Evolutionary conservation across 2,329 filamentous ascomycete genomes (phyloP), one percentile per base, ranked within the genome.

Genomic region (Ophiosphaerella herpotricha): DNA sequence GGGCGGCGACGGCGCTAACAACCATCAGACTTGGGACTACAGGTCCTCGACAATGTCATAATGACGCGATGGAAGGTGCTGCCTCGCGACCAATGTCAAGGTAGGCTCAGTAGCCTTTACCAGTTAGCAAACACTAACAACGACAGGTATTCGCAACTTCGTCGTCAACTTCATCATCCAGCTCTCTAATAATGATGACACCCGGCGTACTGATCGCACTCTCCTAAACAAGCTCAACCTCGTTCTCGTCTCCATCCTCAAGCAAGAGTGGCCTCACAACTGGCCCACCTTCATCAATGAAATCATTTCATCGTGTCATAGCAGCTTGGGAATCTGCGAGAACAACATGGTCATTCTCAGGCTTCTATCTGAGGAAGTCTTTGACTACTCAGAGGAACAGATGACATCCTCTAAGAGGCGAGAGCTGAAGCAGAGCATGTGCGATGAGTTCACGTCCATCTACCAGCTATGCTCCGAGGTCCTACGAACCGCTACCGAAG

Each of bases 261-360:
- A 99, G 82, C 94, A 99, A 78, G 94, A 99, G 77, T 99, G 94
- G 94, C 94, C 94, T 49, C 93, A 97, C 78, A 96, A 99, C 81
- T 99, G 95, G 94, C 94, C 95, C 9, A 96, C 91, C 16, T 99
- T 99, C 77, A 97, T 99, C 83, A 97, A 97, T 80, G 94, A 99
- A 80, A 99, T 99, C 75, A 91, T 99, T 66, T 89, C 91, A 18
- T 93, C 94, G 48, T 97, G 92, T 77, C 92, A 96, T 73, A 93
- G 90, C 62, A 97, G 89, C 75, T 81, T 99, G 46, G 94, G 93
- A 33, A 95, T 99, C 66, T 99, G 95, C 83, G 94, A 99, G 79
- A 99, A 99, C 80, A 99, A 99, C 81, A 99, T 99, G 94, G 91
- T 90, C 58, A 97, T 99, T 64, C 84, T 99, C 63, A 88, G 94